Evolutionary conservation across 2,329 filamentous ascomycete species (phyloP).

Genomic region (Fusarium coicis): DNA sequence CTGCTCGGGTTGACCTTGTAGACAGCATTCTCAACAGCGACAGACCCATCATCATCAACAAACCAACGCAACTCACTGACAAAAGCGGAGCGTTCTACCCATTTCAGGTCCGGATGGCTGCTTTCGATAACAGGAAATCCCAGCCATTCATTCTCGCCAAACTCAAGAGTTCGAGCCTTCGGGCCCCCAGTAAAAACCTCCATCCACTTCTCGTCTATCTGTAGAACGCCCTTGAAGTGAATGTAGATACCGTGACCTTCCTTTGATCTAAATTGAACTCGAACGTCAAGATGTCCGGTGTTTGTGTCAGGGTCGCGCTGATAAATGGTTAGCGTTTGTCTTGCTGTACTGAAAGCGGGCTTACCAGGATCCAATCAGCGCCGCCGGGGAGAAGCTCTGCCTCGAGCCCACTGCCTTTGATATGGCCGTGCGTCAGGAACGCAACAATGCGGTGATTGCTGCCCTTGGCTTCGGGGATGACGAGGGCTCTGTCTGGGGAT

Average conservation of each 20-base stretch:
- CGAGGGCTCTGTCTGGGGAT: background rate
- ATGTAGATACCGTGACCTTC: background rate
- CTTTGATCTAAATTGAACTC: background rate
- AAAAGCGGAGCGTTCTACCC: constrained; percentile 6
- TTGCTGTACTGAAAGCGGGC: no score
- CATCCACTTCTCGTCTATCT: constrained; percentile 18
- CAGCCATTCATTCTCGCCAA: constrained; percentile 11
- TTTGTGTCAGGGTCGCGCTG: constrained; percentile 10
- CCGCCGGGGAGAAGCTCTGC: constrained; percentile 3
- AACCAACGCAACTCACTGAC: constrained; percentile 10
- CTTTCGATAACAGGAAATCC: background rate
- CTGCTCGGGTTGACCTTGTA: background rate
- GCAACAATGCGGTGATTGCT: constrained; percentile 5
- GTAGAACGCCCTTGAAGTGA: background rate
- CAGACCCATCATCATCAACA: background rate
- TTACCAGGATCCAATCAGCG: constrained; percentile 5
- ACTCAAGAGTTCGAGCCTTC: background rate
- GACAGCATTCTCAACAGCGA: constrained; percentile 7
- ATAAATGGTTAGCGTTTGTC: background rate
- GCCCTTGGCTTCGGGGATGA: background rate
- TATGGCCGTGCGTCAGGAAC: background rate
- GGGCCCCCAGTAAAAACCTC: background rate
- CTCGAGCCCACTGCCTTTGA: background rate
- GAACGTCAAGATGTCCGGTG: constrained; percentile 2
- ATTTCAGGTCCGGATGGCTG: background rate